phyloP scores from a whole-genome alignment of 148 eudicot species.

The Camellia sinensis region DNA sequence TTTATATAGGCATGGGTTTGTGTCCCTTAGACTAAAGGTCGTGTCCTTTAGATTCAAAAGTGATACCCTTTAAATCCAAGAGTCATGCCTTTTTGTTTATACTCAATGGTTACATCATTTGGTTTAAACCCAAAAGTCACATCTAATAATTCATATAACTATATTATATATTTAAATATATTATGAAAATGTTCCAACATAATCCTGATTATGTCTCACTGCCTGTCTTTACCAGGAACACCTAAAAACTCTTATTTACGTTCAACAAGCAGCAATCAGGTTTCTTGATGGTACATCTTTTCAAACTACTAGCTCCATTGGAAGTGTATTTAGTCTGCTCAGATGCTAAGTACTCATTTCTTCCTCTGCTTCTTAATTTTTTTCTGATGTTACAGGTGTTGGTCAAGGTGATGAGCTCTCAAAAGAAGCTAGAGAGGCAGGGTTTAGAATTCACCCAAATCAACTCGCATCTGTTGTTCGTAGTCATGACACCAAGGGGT shows the following conservation, averaged over 20 bases:
- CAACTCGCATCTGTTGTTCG: conserved; percentile 71
- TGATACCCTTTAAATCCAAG: too few species aligned
- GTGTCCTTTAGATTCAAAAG: too few species aligned
- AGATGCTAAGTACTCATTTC: not conserved
- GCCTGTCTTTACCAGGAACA: conserved; percentile 50
- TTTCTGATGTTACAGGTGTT: conserved; percentile 41
- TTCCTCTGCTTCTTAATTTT: not conserved
- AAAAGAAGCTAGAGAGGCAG: conserved; percentile 57
- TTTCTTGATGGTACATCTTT: conserved; percentile 64
- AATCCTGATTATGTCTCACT: not conserved
- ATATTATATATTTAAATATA: too few species aligned
- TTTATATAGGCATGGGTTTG: too few species aligned
- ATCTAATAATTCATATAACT: too few species aligned
- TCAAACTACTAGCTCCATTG: conserved; percentile 1
- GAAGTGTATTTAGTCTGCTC: not conserved
- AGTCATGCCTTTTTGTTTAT: too few species aligned
- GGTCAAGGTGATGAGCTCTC: conserved; percentile 43
- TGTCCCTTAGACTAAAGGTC: too few species aligned
- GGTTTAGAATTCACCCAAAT: conserved; percentile 65
- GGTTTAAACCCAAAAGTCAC: too few species aligned
- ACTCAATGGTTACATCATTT: too few species aligned
- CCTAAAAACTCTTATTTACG: conserved; percentile 53
- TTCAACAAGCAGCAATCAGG: conserved; percentile 60
- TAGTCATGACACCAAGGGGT: conserved; percentile 50
- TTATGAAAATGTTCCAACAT: too few species aligned